A percentile compares a stretch with the other conserved stretches of the same genome.
Evolutionary conservation across 2,329 filamentous ascomycete species (phyloP).

Genomic region (Simplicillium aogashimaense): DNA sequence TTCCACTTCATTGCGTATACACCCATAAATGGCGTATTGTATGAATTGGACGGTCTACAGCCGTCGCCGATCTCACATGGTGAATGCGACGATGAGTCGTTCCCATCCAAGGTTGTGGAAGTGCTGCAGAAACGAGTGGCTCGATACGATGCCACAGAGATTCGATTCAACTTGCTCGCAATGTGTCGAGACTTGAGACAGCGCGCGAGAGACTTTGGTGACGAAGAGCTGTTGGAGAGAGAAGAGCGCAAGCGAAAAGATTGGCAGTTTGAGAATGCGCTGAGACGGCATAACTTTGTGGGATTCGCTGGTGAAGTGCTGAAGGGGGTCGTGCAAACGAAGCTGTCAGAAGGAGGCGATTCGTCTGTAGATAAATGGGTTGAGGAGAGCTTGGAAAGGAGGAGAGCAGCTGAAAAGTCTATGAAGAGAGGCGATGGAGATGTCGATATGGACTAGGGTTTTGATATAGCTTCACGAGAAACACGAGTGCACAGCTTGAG

Average conservation of each 20-base stretch:
- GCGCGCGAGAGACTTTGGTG: conserved; percentile 70
- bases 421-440: conserved; percentile 24
- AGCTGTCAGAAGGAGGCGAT: conserved; percentile 55
- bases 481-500: not conserved
- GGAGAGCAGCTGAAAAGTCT: conserved; percentile 27
- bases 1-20: conserved; percentile 99
- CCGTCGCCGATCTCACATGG: conserved; percentile 88
- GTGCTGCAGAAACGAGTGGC: conserved; percentile 77
- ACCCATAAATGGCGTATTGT: conserved; percentile 66
- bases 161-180: conserved; percentile 90
- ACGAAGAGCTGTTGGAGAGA: conserved; percentile 63
- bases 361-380: conserved; percentile 66
- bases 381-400: conserved; percentile 53
- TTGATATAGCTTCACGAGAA: not conserved
- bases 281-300: conserved; percentile 90
- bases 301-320: conserved; percentile 87
- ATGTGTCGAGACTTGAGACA: conserved; percentile 78
- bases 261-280: conserved; percentile 92
- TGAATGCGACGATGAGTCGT: conserved; percentile 56
- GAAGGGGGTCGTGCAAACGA: conserved; percentile 71
- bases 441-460: conserved; percentile 26
- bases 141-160: conserved; percentile 78
- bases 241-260: conserved; percentile 77
- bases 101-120: conserved; percentile 73
- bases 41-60: conserved; percentile 92